These are phyloP conservation scores for Flaveria brownii DNA, from an alignment of 129 eudicot genomes.

Conservation along the genomic window DNA sequence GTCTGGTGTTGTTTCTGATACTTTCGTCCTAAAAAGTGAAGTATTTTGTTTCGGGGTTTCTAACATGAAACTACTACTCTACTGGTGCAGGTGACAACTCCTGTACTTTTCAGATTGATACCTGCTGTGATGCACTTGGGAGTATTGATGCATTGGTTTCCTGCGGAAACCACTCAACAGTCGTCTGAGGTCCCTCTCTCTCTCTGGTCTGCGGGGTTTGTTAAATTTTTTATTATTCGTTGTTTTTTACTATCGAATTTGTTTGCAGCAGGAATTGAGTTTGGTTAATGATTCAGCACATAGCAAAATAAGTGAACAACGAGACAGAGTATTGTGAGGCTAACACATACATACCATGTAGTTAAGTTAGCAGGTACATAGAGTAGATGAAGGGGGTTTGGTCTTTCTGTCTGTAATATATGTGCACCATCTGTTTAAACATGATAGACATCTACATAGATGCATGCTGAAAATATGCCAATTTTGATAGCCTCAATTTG, in stretches of 20 bases:
- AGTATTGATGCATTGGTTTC: conserved; percentile 96
- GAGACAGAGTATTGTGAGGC: conserved; percentile 51
- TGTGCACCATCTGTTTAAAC: conserved; percentile 15
- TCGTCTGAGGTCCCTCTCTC: conserved; percentile 61
- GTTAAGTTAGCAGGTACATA: conserved; percentile 39
- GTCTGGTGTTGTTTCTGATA: conserved; percentile 59
- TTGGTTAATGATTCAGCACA: conserved; percentile 45
- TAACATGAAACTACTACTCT: conserved; percentile 11
- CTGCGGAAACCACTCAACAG: conserved; percentile 52
- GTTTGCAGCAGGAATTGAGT: conserved; percentile 55
- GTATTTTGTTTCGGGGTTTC: background rate
- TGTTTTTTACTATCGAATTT: background rate
- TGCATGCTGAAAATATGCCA: conserved; percentile 16
- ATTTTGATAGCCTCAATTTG: conserved; percentile 23
- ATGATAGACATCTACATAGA: conserved; percentile 5
- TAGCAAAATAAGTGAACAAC: conserved; percentile 47
- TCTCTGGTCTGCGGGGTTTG: conserved; percentile 2
- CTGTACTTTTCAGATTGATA: conserved; percentile 74
- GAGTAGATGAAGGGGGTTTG: conserved; percentile 17
- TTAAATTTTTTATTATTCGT: background rate
- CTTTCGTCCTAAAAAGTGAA: background rate
- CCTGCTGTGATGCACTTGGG: conserved; percentile 93
- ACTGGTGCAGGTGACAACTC: conserved; percentile 79
- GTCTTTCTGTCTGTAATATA: conserved; percentile 25
- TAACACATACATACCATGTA: conserved; percentile 18